phyloP scores from a whole-genome alignment of 2,329 filamentous ascomycete genomes.

The Pseudophaeomoniella oleicola region DNA sequence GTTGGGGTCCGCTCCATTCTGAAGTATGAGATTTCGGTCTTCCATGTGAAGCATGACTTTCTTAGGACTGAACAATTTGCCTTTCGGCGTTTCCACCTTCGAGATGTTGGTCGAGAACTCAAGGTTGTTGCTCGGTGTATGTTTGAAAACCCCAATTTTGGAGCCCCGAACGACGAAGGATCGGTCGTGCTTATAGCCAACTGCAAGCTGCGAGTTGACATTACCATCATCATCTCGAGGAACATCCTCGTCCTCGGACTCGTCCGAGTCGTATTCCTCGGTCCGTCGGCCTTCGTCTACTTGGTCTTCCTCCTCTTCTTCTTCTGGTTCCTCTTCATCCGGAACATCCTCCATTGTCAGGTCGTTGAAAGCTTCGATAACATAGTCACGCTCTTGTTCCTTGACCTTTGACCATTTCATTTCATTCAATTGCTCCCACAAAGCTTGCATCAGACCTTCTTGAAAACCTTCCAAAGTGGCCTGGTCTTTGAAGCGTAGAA shows the following conservation, averaged over 20 bases:
- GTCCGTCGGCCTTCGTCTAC: conserved; percentile 52
- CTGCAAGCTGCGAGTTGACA: conserved; percentile 83
- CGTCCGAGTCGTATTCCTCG: conserved; percentile 60
- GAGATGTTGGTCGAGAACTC: conserved; percentile 97
- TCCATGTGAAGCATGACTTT: conserved; percentile 94
- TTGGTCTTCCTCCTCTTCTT: conserved; percentile 45
- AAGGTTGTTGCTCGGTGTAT: conserved; percentile 79
- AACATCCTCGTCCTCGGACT: conserved; percentile 65
- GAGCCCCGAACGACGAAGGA: conserved; percentile 94
- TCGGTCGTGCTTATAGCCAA: conserved; percentile 92
- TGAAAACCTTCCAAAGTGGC: conserved; percentile 73
- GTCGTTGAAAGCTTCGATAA: conserved; percentile 89
- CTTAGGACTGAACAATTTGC: conserved; percentile 79
- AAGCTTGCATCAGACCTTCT: conserved; percentile 81
- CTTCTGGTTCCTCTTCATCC: conserved; percentile 39
- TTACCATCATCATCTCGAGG: conserved; percentile 60
- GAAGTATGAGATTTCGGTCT: conserved; percentile 77
- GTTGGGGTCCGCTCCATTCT: conserved; percentile 70
- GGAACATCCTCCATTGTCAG: conserved; percentile 74
- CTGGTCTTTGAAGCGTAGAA: conserved; percentile 80
- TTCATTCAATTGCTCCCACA: conserved; percentile 94
- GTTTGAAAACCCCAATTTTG: conserved; percentile 98
- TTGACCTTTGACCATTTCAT: conserved; percentile 89
- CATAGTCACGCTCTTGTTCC: conserved; percentile 84
- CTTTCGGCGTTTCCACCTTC: conserved; percentile 78